phyloP scores from a whole-genome alignment of 2,329 filamentous ascomycete genomes.

The Fusarium oxysporum region DNA sequence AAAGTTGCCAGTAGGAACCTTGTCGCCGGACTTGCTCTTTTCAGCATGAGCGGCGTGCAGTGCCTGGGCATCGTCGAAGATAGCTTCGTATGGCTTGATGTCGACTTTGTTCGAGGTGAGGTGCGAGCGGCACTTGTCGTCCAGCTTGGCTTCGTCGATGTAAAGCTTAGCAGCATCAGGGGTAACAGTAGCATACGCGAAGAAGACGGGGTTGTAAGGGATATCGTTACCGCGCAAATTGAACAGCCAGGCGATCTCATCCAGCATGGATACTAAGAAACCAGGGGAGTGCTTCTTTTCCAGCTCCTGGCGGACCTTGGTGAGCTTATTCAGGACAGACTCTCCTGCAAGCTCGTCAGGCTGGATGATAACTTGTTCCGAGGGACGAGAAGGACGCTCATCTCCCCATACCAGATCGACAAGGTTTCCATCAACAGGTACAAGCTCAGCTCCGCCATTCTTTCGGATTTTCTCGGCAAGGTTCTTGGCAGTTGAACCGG shows the following conservation, averaged over 20 bases:
- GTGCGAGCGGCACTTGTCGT: conserved; percentile 74
- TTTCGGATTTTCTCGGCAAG: conserved; percentile 88
- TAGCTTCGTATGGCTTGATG: conserved; percentile 83
- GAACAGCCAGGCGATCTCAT: conserved; percentile 98
- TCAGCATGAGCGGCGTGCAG: conserved; percentile 60
- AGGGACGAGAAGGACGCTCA: conserved; percentile 78
- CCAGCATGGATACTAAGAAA: conserved; percentile 92
- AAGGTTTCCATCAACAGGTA: conserved; percentile 83
- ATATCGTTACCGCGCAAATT: conserved; percentile 96
- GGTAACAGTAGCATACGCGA: conserved; percentile 93
- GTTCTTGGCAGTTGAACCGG: conserved; percentile 72
- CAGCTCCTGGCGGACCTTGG: conserved; percentile 88
- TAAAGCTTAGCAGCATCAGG: conserved; percentile 82
- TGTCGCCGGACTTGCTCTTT: conserved; percentile 49
- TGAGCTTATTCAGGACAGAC: conserved; percentile 82
- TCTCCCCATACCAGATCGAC: conserved; percentile 91
- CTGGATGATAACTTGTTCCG: conserved; percentile 79
- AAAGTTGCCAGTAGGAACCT: conserved; percentile 69
- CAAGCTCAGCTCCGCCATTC: conserved; percentile 80
- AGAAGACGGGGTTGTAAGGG: conserved; percentile 98
- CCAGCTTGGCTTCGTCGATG: conserved; percentile 83
- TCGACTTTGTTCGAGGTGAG: conserved; percentile 76
- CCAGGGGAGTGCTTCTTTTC: conserved; percentile 89
- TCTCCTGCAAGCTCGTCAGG: conserved; percentile 82
- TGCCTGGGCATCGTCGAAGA: conserved; percentile 81